Base-by-base conservation (phyloP, 306 rosid genomes). In the Quercus robur region DNA sequence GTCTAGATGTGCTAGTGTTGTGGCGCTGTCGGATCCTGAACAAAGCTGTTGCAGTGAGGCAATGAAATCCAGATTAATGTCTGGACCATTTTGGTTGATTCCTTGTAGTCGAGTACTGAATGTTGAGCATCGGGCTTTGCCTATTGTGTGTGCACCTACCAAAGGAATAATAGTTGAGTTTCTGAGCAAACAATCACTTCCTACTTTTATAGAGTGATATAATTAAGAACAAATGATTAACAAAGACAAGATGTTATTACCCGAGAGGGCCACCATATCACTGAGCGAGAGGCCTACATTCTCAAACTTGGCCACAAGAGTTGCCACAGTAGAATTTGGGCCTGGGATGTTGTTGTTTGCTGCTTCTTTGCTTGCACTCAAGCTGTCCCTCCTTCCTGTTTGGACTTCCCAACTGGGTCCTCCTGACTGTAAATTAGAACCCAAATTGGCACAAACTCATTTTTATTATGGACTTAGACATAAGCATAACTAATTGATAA, bases 221-320 rank as follows among this genome's bases (percentile, higher is more conserved):
- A 23, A 4, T 14, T 25, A 10, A 71, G 1, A 23, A 26, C n/a
- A 44, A 44, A 13, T 51, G 0, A 49, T 49, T 49, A 12, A 12
- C 54, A 49, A 49, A 49, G 0, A 41, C 11, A 66, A 57, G 4
- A 7, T 20, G 21, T 59, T 21, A 62, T 38, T 83, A 94, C 96
- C 97, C 70, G 98, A 91, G 79, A 95, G 97, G 23, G 94, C 93
- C 77, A 93, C 96, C 91, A 93, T 83, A 81, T 95, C 94, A 30
- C 52, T 81, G 17, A 90, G 89, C 31, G 84, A 70, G 44, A 90
- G 97, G 54, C 97, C 97, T 1, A 85, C 83, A 21, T 82, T 95
- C 77, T 88, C 78, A 81, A 95, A 95, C 84, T 87, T 91, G 9
- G 93, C 38, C 18, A 89, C 74, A 1, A 94, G 90, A 4, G 38